Evolutionary conservation across 805 yeast genomes (phyloP).

Genomic region (Alloascoidea hylecoeti): DNA sequence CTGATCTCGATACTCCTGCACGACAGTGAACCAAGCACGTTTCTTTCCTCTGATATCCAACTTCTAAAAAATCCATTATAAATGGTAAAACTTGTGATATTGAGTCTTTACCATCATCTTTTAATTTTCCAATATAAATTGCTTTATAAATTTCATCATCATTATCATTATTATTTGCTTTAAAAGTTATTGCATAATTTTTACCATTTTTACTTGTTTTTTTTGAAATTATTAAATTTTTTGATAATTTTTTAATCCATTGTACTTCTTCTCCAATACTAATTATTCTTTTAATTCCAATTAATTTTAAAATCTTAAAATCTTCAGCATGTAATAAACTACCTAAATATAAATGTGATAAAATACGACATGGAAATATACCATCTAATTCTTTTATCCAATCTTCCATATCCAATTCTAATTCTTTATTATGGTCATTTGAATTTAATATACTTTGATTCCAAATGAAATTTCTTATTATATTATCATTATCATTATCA

Average conservation of each 20-base stretch:
- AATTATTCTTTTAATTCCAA: slow-evolving; percentile 51
- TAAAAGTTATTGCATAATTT: slow-evolving; percentile 12
- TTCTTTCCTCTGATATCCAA: slow-evolving; percentile 21
- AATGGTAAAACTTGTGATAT: slow-evolving; percentile 41
- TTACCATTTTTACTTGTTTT: slow-evolving; percentile 19
- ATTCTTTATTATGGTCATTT: too few species aligned
- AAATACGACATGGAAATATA: slow-evolving; percentile 56
- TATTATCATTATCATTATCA: too few species aligned
- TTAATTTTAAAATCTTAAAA: slow-evolving; percentile 32
- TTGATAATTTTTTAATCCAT: slow-evolving; percentile 30
- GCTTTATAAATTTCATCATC: slow-evolving; percentile 23
- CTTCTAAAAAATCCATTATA: slow-evolving; percentile 44
- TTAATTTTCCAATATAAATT: slow-evolving; percentile 47
- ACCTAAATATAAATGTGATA: slow-evolving; percentile 65
- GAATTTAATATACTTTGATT: too few species aligned
- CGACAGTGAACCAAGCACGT: slow-evolving; percentile 60
- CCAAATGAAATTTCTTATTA: too few species aligned
- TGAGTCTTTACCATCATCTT: slow-evolving; percentile 73
- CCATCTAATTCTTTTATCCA: slow-evolving; percentile 21
- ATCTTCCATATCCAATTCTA: background rate
- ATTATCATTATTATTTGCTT: slow-evolving; percentile 10
- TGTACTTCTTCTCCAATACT: slow-evolving; percentile 62
- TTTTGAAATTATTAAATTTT: slow-evolving; percentile 2
- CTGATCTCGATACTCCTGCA: slow-evolving; percentile 76
- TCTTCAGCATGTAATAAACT: slow-evolving; percentile 58